These are phyloP conservation scores for Fistulifera pelliculosa DNA, from an alignment of 108 stramenopile species.

Conservation along the genomic window DNA sequence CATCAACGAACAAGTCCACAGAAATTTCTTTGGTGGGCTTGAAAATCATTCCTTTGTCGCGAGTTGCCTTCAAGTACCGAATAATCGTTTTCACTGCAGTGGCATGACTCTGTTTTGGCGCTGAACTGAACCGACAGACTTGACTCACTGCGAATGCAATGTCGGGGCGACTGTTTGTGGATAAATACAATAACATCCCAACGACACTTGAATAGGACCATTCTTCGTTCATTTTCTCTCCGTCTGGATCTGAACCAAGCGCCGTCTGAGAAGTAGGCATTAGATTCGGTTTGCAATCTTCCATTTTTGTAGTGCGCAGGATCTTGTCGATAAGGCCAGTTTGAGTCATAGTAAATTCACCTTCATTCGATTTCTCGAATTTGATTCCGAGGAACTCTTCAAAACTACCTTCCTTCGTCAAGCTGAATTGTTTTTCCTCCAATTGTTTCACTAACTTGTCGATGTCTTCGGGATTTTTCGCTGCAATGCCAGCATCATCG, in stretches of 20 bases:
- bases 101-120: constrained; percentile 33
- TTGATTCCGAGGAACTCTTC: constrained; percentile 21
- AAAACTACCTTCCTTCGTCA: constrained; percentile 17
- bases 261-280: constrained; percentile 19
- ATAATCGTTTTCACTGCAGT: constrained; percentile 36
- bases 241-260: constrained; percentile 29
- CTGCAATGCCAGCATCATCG: constrained; percentile 17
- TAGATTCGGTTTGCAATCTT: constrained; percentile 19
- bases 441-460: constrained; percentile 2
- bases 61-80: constrained; percentile 31
- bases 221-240: constrained; percentile 16
- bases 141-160: constrained; percentile 37
- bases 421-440: constrained; percentile 5
- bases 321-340: constrained; percentile 36
- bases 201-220: constrained; percentile 33
- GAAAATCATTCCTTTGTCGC: constrained; percentile 30
- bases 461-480: not conserved
- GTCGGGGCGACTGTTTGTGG: constrained; percentile 31
- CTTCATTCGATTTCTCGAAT: not conserved
- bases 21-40: constrained; percentile 10
- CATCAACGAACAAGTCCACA: constrained; percentile 34
- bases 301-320: constrained; percentile 32
- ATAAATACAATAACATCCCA: constrained; percentile 37
- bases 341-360: constrained; percentile 19
- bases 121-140: constrained; percentile 20